A percentile compares a stretch with the other conserved stretches of the same genome.
These are phyloP conservation scores for Mrakia gelida DNA, from an alignment of 768 basidiomycete species.

Conservation along the genomic window DNA sequence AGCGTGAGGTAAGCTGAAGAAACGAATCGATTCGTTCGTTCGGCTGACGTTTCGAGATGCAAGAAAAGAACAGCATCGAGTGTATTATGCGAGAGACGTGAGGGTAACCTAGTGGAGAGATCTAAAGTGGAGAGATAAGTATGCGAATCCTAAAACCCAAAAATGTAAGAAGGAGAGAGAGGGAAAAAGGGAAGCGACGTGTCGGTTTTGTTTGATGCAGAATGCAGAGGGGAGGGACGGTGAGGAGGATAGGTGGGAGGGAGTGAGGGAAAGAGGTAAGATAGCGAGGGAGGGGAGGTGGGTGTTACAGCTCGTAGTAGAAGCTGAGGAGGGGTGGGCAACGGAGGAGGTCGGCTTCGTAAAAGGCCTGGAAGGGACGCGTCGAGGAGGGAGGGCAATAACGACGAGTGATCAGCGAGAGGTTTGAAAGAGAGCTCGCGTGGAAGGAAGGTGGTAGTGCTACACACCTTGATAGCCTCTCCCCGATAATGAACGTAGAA, in stretches of 20 bases:
- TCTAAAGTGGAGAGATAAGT: too few relatives aligned
- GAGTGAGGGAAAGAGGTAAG: neutral
- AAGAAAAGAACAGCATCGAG: too few relatives aligned
- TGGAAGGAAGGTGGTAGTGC: neutral
- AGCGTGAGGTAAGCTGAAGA: too few relatives aligned
- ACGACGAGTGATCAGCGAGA: neutral
- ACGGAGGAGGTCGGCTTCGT: neutral
- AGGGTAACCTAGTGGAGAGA: too few relatives aligned
- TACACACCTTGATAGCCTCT: neutral
- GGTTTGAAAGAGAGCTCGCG: neutral
- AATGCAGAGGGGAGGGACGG: neutral
- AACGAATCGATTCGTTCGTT: too few relatives aligned
- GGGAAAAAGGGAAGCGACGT: too few relatives aligned
- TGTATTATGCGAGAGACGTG: too few relatives aligned
- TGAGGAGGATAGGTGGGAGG: neutral
- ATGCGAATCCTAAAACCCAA: too few relatives aligned
- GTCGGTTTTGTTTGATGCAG: too few relatives aligned
- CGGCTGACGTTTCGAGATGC: too few relatives aligned
- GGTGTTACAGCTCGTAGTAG: neutral
- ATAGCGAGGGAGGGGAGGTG: neutral
- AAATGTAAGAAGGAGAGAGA: too few relatives aligned
- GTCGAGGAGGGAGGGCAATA: neutral
- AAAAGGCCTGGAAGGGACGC: neutral
- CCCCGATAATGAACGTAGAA: neutral
- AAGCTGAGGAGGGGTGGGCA: constrained; percentile 5